Evolutionary conservation across 495 filamentous ascomycete genomes (phyloP), one percentile per base, ranked within the genome.

Genomic region (Xylaria nigripes): DNA sequence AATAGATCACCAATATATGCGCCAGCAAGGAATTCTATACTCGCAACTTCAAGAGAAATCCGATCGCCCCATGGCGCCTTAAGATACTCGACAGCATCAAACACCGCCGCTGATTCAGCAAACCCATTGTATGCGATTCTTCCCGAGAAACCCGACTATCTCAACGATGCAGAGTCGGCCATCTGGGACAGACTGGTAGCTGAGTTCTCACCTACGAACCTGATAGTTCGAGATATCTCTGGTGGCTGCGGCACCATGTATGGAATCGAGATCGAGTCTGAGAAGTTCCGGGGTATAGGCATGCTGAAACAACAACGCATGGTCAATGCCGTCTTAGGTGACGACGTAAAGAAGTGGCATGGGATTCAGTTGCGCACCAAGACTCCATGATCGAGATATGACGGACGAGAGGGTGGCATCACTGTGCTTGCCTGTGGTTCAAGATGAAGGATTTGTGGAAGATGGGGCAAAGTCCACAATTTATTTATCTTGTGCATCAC

Each of bases 241-340:
- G 86, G 86, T 32, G 86, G 86, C 25, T 90, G 86, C 68, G 86
- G 86, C 43, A 81, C 78, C 51, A 89, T 90, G 86, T 90, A 89
- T 68, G 81, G 75, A 50, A 81, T 90, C 56, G 83, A 89, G 56
- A 80, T 89, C 57, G 69, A 75, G 48, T 84, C 81, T 18, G 71
- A 75, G 47, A 78, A 71, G 68, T 90, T 90, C 66, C 72, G 78
- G 46, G 86, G 86, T 25, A 49, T 81, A 57, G 73, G 71, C 52
- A 78, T 87, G 68, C 73, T 90, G 59, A 83, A 82, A 72, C 86
- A 89, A 64, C 86, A 90, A 61, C 73, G 83, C 44, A 63, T 89
- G 52, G 85, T 90, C 32, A 87, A 89, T 65, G 69, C 77, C 8
- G 72, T 81, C 44, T 72, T 90, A 30, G 74, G 71, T n/a, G 81